phyloP scores from a whole-genome alignment of 805 yeast species.

The Clavispora fructus region DNA sequence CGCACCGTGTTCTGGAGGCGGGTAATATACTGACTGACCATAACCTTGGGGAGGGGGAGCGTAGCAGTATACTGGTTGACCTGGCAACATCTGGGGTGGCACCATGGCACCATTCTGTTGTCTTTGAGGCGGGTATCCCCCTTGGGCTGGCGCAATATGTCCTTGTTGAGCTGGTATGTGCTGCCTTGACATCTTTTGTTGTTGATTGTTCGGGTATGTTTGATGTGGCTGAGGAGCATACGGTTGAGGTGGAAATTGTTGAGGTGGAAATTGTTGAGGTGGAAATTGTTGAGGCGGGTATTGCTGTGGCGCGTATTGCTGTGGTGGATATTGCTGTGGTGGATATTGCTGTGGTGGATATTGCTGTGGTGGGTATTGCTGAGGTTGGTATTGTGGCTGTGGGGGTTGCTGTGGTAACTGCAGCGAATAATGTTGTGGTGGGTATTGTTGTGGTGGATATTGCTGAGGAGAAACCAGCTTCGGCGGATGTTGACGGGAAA shows the following conservation, averaged over 20 bases:
- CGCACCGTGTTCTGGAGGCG: conserved; percentile 15
- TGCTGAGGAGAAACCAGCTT: neutral
- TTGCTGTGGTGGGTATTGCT: conserved; percentile 16
- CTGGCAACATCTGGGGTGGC: neutral
- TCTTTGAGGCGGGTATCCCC: neutral
- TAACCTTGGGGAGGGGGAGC: conserved; percentile 13
- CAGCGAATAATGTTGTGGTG: neutral
- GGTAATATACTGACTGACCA: conserved; percentile 8
- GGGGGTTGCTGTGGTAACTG: neutral
- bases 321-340: conserved; percentile 5
- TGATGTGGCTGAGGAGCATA: neutral
- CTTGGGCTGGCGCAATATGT: neutral
- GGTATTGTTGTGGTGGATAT: neutral
- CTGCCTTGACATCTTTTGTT: neutral
- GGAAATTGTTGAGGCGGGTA: neutral
- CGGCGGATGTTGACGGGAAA: neutral
- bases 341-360: conserved; percentile 6
- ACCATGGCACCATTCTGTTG: neutral
- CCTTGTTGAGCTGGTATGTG: neutral
- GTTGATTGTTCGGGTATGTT: neutral
- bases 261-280: neutral
- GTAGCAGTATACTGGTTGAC: neutral
- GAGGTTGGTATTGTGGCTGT: neutral
- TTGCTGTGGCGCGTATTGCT: conserved; percentile 6
- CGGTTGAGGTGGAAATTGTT: neutral